phyloP scores from a whole-genome alignment of 225 moss, liverwort and hornwort species.

The Pseudisothecium myosuroides region DNA sequence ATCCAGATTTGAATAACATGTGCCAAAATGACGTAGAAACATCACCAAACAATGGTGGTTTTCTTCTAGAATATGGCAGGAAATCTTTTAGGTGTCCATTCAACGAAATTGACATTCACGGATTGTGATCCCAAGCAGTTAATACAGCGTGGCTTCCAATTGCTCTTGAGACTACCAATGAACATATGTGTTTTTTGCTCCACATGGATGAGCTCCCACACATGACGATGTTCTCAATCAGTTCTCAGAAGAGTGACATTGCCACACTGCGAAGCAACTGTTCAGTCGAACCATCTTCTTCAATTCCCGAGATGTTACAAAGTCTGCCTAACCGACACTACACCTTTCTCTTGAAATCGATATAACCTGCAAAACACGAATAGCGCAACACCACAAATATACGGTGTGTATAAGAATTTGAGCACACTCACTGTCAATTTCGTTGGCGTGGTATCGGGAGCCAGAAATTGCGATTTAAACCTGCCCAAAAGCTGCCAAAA shows the following conservation, averaged over 20 bases:
- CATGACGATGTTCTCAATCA: slow-evolving; percentile 66
- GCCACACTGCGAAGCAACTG: slow-evolving; percentile 71
- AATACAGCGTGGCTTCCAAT: background rate
- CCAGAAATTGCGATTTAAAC: background rate
- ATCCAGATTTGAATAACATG: background rate
- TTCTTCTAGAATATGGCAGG: background rate
- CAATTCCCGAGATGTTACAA: slow-evolving; percentile 54
- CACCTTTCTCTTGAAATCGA: slow-evolving; percentile 61
- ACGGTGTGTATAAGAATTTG: background rate
- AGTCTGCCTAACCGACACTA: slow-evolving; percentile 61
- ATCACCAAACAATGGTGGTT: background rate
- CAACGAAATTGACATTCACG: no score
- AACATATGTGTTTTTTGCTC: no score
- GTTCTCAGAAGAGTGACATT: slow-evolving; percentile 62
- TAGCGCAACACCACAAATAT: background rate
- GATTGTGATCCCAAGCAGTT: background rate
- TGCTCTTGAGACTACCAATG: background rate
- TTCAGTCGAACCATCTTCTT: slow-evolving; percentile 64
- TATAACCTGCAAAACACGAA: slow-evolving; percentile 20
- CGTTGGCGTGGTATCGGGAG: background rate
- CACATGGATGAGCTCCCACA: background rate
- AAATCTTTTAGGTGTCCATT: no score
- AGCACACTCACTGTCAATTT: background rate
- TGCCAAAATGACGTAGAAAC: no score
- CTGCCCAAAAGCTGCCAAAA: background rate